Conservation (phyloP, 306 rosid species). For the Fragaria nilgerrensis region DNA sequence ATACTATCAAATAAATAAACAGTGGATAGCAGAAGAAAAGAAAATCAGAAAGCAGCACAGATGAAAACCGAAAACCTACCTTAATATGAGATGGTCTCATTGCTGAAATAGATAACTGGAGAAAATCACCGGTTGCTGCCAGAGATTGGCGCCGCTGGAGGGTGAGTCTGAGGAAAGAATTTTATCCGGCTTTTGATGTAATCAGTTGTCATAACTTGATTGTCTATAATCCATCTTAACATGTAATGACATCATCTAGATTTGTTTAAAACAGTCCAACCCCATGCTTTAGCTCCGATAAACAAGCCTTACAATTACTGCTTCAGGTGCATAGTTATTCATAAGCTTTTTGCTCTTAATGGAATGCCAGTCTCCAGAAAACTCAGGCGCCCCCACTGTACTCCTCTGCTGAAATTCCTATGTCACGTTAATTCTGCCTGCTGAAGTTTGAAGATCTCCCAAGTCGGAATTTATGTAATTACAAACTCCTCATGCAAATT, state of each 20-base stretch:
- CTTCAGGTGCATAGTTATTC: background rate
- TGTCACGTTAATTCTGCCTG: background rate
- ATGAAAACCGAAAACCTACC: background rate
- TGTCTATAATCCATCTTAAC: too few species aligned
- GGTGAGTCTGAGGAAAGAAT: background rate
- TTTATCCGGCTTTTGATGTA: background rate
- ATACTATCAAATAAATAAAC: background rate
- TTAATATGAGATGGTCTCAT: background rate
- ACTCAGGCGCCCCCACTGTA: background rate
- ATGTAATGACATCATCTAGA: background rate
- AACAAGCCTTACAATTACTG: background rate
- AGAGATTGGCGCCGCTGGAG: background rate
- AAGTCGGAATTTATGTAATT: background rate
- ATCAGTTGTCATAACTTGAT: background rate
- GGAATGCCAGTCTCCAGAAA: background rate
- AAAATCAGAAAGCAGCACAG: background rate
- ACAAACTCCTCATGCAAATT: constrained; percentile 13
- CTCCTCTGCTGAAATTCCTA: too few species aligned
- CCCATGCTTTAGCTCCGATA: background rate
- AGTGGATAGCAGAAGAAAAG: background rate
- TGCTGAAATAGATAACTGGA: too few species aligned
- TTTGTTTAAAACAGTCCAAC: background rate
- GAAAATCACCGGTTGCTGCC: too few species aligned
- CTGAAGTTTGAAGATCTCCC: background rate
- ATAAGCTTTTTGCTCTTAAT: background rate